phyloP scores from a whole-genome alignment of 2,329 filamentous ascomycete genomes.

The Alternaria sp. region DNA sequence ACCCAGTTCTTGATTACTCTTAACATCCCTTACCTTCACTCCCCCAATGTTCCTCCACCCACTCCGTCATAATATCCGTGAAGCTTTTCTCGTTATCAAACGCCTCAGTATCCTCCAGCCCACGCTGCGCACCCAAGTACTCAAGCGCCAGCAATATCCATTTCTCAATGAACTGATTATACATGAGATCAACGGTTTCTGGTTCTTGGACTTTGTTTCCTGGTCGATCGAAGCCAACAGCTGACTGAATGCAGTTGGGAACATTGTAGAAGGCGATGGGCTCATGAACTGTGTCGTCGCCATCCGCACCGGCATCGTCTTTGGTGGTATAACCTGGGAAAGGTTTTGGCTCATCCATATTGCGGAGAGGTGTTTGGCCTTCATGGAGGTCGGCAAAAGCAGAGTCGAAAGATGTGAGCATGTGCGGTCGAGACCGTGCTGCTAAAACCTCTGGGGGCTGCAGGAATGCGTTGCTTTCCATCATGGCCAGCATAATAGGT shows the following conservation, averaged over 20 bases:
- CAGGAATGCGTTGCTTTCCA: slow-evolving; percentile 47
- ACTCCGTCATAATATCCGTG: slow-evolving; percentile 66
- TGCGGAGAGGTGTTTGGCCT: slow-evolving; percentile 22
- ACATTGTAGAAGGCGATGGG: slow-evolving; percentile 77
- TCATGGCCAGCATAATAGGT: slow-evolving; percentile 55
- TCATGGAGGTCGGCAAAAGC: slow-evolving; percentile 13
- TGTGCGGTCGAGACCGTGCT: slow-evolving; percentile 31
- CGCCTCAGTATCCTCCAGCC: slow-evolving; percentile 59
- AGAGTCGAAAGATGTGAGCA: slow-evolving; percentile 17
- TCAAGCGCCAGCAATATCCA: slow-evolving; percentile 81
- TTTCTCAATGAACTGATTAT: slow-evolving; percentile 88
- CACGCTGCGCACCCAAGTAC: slow-evolving; percentile 63
- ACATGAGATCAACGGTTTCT: slow-evolving; percentile 84
- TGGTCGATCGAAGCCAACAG: slow-evolving; percentile 64
- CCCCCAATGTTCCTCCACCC: slow-evolving; percentile 66
- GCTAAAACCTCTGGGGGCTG: slow-evolving; percentile 58
- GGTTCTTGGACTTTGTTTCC: slow-evolving; percentile 59
- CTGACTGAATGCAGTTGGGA: slow-evolving; percentile 83
- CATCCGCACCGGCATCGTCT: slow-evolving; percentile 83
- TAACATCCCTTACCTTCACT: slow-evolving; percentile 24
- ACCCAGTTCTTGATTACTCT: neutral
- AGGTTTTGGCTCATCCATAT: slow-evolving; percentile 43
- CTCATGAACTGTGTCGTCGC: slow-evolving; percentile 88
- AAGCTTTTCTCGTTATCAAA: slow-evolving; percentile 65
- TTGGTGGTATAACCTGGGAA: slow-evolving; percentile 88